phyloP scores from a whole-genome alignment of 805 yeast genomes.

The Candida insectalens region DNA sequence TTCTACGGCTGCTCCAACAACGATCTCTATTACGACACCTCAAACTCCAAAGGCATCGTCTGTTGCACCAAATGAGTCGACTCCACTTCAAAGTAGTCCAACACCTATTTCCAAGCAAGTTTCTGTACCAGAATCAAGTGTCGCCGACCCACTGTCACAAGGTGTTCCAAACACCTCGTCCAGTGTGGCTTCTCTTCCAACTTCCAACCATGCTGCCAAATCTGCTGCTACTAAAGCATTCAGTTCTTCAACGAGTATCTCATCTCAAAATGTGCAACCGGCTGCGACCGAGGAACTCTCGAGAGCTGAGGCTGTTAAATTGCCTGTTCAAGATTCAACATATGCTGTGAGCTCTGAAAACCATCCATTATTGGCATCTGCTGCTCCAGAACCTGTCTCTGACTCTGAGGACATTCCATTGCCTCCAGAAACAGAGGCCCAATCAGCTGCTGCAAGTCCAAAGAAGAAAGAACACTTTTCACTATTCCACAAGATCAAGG shows the following conservation, averaged over 20 bases:
- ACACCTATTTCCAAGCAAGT: constrained; percentile 2
- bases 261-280: no score
- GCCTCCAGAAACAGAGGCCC: neutral
- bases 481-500: neutral
- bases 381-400: neutral
- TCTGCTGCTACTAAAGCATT: no score
- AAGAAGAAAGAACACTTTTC: neutral
- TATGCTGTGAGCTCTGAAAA: constrained; percentile 11
- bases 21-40: neutral
- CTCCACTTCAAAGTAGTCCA: constrained; percentile 9
- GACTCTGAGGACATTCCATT: neutral
- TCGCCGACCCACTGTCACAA: neutral
- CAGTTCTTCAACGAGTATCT: no score
- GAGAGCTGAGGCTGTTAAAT: neutral
- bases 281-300: neutral
- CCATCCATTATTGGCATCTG: constrained; percentile 12
- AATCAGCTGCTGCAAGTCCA: neutral
- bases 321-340: neutral
- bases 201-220: no score
- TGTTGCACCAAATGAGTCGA: constrained; percentile 1
- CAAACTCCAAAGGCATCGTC: neutral
- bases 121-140: no score
- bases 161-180: no score
- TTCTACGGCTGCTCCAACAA: constrained; percentile 4
- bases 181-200: no score